Evolutionary conservation across 2,329 filamentous ascomycete genomes (phyloP), one percentile per base, ranked within the genome.

Genomic region (Cyclaneusma minus): DNA sequence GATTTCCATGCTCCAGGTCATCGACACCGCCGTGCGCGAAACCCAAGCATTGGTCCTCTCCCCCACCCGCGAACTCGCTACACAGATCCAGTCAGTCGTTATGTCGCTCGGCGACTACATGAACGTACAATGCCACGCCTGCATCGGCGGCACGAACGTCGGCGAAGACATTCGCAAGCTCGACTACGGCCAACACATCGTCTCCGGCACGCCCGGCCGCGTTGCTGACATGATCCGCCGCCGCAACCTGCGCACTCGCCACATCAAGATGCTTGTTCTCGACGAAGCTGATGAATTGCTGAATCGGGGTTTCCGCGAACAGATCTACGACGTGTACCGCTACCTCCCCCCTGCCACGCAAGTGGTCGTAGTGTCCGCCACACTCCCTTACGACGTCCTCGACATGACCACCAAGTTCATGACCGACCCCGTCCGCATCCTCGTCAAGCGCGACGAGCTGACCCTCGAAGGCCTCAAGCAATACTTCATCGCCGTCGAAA

Each of bases 71-170:
- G 89, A 98, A 66, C 64, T 98, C 38, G 89, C 89, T 23, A 94
- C 87, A 15, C 89, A 98, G 58, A 98, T 98, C 38, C 89, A 98
- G 58, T 93, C 83, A 18, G 89, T 98, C 32, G 80, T 98, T 42
- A 92, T 95, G 74, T 89, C 89, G n/a, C 70, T 98, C n/a, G 89
- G 89, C 39, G 89, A 98, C 56, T 98, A 94, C 64, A 95, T 98
- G 89, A 94, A 94, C 49, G 83, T 98, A 3, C 85, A 98, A 56
- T 98, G 89, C 58, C 89, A 98, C 47, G 87, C 89, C 32, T 98
- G 89, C 56, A 95, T 98, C 45, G 89, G 89, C 40, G 89, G 89
- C 33, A 98, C 89, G 40, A 95, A 93, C 48, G 85, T 98, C 19
- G 84, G 89, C 42, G 89, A 95, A 51, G 89, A 98, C 49, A 98